Evolutionary conservation across 2,329 filamentous ascomycete genomes (phyloP).

Genomic region (Colletotrichum eremochloae): DNA sequence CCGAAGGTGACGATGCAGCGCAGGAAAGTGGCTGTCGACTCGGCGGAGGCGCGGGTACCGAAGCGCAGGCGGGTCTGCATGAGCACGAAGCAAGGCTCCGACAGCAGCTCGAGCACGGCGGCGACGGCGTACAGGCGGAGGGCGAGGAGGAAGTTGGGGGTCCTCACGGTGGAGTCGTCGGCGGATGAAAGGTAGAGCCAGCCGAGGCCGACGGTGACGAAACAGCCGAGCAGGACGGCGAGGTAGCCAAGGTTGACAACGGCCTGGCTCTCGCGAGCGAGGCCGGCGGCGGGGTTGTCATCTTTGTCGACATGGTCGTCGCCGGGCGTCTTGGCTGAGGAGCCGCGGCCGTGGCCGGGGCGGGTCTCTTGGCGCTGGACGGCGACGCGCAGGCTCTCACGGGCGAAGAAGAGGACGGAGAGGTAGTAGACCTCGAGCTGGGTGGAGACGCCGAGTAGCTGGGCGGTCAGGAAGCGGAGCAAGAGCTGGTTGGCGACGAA

Average conservation of each 20-base stretch:
- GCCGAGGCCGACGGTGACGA: constrained; percentile 74
- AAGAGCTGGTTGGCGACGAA: constrained; percentile 94
- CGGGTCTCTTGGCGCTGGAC: constrained; percentile 77
- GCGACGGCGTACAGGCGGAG: constrained; percentile 69
- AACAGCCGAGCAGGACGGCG: constrained; percentile 75
- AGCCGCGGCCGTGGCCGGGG: neutral
- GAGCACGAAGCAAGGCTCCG: constrained; percentile 91
- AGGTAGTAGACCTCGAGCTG: constrained; percentile 95
- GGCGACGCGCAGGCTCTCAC: constrained; percentile 92
- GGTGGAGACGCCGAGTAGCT: constrained; percentile 85
- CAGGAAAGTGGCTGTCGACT: constrained; percentile 83
- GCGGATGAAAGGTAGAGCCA: constrained; percentile 74
- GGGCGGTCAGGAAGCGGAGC: constrained; percentile 87
- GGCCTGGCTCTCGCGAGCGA: constrained; percentile 71
- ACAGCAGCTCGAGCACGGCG: constrained; percentile 79
- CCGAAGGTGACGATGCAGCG: constrained; percentile 83
- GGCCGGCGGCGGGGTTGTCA: constrained; percentile 45
- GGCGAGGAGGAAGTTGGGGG: constrained; percentile 72
- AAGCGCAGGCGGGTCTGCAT: constrained; percentile 87
- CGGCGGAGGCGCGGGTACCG: constrained; percentile 82
- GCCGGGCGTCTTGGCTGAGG: fast-evolving
- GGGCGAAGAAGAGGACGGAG: constrained; percentile 92
- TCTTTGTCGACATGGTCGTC: neutral
- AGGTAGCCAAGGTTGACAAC: constrained; percentile 92
- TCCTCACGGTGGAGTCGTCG: constrained; percentile 61